Percentiles rank a stretch among this genome's conserved stretches.
phyloP scores from a whole-genome alignment of 805 yeast genomes.

The Saturnispora silvae region DNA sequence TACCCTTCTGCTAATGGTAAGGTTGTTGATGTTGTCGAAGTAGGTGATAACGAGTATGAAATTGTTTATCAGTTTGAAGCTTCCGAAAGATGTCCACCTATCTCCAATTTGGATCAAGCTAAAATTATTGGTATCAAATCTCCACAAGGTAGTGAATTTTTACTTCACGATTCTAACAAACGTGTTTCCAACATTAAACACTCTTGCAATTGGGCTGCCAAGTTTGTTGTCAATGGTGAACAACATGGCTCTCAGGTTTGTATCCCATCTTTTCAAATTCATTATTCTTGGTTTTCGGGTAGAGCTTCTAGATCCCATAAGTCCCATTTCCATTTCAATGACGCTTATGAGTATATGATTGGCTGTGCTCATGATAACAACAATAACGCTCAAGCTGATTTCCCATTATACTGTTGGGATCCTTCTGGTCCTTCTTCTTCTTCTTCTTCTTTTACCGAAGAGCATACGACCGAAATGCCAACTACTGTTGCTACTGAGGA shows the following conservation, averaged over 20 bases:
- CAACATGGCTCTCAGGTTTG: constrained; percentile 11
- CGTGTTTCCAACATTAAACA: constrained; percentile 14
- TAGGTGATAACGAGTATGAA: constrained; percentile 11
- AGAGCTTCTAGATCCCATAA: constrained; percentile 10
- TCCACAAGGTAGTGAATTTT: constrained; percentile 17
- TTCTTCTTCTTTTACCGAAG: neutral
- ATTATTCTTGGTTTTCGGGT: constrained; percentile 25
- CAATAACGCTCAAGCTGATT: constrained; percentile 21
- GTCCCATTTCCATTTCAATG: constrained; percentile 11
- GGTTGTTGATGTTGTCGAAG: constrained; percentile 10
- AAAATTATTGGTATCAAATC: constrained; percentile 23
- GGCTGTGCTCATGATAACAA: constrained; percentile 22
- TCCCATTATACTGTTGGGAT: constrained; percentile 19
- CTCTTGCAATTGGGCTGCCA: constrained; percentile 22
- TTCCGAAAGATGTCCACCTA: constrained; percentile 8
- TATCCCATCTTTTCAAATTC: constrained; percentile 23
- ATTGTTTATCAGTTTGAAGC: constrained; percentile 13
- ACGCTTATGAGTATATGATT: constrained; percentile 19
- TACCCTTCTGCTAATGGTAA: constrained; percentile 15
- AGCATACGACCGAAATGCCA: constrained; percentile 2
- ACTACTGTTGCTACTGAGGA: constrained; percentile 1
- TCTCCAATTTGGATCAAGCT: constrained; percentile 18
- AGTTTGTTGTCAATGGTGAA: constrained; percentile 19
- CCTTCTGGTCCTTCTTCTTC: neutral
- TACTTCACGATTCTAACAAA: constrained; percentile 20